Percentiles rank a stretch among this genome's conserved stretches.
Conservation (phyloP, 2,329 filamentous ascomycete species). For the Elsinoe ampelina region DNA sequence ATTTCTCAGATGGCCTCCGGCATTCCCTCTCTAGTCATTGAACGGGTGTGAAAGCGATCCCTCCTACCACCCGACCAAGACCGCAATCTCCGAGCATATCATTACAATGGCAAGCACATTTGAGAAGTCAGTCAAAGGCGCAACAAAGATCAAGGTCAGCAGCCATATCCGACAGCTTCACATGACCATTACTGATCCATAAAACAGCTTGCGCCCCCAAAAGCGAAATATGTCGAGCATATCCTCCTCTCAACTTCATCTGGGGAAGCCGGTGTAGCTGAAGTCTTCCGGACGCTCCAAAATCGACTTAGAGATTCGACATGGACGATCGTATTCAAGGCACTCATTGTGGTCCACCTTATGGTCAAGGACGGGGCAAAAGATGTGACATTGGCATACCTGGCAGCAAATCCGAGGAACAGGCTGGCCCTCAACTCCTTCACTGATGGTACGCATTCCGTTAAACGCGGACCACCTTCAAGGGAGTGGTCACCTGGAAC, state of each 20-base stretch:
- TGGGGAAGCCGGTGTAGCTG: slow-evolving; percentile 86
- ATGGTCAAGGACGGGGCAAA: slow-evolving; percentile 95
- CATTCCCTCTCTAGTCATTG: neutral
- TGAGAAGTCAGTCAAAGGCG: slow-evolving; percentile 98
- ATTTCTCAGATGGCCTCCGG: neutral
- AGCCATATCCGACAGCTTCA: too few species aligned
- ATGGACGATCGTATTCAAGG: slow-evolving; percentile 99
- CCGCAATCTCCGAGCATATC: slow-evolving; percentile 5
- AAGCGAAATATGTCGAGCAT: slow-evolving; percentile 98
- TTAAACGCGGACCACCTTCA: slow-evolving; percentile 6
- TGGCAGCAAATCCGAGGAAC: slow-evolving; percentile 66
- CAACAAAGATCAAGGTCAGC: slow-evolving; percentile 88
- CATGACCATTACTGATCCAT: neutral
- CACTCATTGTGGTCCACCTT: slow-evolving; percentile 85
- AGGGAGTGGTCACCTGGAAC: slow-evolving; percentile 11
- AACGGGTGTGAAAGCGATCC: neutral
- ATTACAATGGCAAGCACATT: slow-evolving; percentile 70
- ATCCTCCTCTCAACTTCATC: slow-evolving; percentile 92
- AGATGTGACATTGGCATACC: slow-evolving; percentile 76
- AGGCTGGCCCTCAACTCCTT: slow-evolving; percentile 82
- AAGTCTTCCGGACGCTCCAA: slow-evolving; percentile 88
- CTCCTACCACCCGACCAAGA: neutral
- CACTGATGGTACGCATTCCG: slow-evolving; percentile 63
- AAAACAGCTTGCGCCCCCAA: slow-evolving; percentile 79
- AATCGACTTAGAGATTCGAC: slow-evolving; percentile 86